Base-by-base conservation (phyloP, 1,284 basidiomycete species). In the Ganoderma resinaceum region DNA sequence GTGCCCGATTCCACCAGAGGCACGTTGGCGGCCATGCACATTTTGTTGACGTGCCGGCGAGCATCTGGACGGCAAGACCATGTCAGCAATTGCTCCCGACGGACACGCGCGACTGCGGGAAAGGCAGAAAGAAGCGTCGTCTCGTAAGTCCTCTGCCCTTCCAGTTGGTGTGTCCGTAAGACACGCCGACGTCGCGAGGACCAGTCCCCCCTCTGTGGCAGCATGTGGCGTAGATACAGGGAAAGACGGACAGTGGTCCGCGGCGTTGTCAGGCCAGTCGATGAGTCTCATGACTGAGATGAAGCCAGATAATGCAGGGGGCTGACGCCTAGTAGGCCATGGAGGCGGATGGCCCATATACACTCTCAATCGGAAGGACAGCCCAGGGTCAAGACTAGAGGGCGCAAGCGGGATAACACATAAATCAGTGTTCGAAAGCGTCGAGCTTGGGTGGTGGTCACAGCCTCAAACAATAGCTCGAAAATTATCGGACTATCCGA, bases 1-100 rank as follows among this genome's bases (percentile, higher is more conserved):
- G 98, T 99, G 2, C 98, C 98, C 37, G 95, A 97, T 79, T 99
- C 98, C 49, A 99, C 94, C 9, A 99, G 86, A 0, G 97, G 97
- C 0, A 98, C 89, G 66, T 89, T 86, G 2, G 94, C 94, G 2
- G 96, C 96, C 83, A 98, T 91, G 80, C 97, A 99, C 91, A 99
- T 96, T 77, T 93, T 94, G 83, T 99, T 99, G 63, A 99, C 95
- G 78, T 98, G 96, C 77, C 95, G 84, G 59, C 95, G 89, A 1
- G 96, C 96, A 79, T 97, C 95, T 93, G 66, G 26, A 61, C 29
- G 26, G 11, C 31, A n/a, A 49, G 11, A 31, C 2, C 40, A 1
- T 11, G 57, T 67, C 11, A 67, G 52, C 37, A 12, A 60, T 26
- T 37, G 58, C 37, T 38, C 4, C 23, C 26, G 35, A 33, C 4